These are phyloP conservation scores for Circinella minor DNA, from an alignment of 371 early-diverging fungal genomes.

Conservation along the genomic window DNA sequence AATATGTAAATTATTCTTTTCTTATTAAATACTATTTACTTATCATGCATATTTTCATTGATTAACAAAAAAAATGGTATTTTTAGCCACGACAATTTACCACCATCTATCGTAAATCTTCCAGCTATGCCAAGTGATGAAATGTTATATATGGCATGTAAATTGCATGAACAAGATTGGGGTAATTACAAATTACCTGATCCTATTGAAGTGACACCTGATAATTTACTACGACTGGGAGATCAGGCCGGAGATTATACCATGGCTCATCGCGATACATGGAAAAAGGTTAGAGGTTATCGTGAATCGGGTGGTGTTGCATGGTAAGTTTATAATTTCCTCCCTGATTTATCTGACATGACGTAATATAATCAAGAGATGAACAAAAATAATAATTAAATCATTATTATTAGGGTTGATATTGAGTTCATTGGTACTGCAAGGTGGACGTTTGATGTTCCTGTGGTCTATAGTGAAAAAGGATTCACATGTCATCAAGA, in stretches of 20 bases:
- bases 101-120: constrained; percentile 44
- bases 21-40: background rate
- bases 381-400: too few relatives aligned
- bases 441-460: constrained; percentile 37
- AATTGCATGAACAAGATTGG: constrained; percentile 37
- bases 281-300: constrained; percentile 44
- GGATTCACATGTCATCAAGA: constrained; percentile 50
- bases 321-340: constrained; percentile 27
- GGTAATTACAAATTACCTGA: constrained; percentile 36
- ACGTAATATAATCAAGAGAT: background rate
- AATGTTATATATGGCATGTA: constrained; percentile 41
- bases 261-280: constrained; percentile 51
- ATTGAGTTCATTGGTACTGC: constrained; percentile 51
- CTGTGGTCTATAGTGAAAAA: constrained; percentile 36
- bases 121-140: constrained; percentile 43
- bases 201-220: constrained; percentile 26
- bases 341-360: background rate
- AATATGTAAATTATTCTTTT: constrained; percentile 38
- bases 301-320: constrained; percentile 50
- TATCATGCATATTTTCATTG: background rate
- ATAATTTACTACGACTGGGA: constrained; percentile 31
- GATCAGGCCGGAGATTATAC: constrained; percentile 56
- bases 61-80: background rate
- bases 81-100: constrained; percentile 40
- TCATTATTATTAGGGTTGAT: constrained; percentile 32